Percentiles rank a stretch among this genome's conserved stretches.
phyloP scores from a whole-genome alignment of 495 filamentous ascomycete species.

The Tuber umbilicatum region DNA sequence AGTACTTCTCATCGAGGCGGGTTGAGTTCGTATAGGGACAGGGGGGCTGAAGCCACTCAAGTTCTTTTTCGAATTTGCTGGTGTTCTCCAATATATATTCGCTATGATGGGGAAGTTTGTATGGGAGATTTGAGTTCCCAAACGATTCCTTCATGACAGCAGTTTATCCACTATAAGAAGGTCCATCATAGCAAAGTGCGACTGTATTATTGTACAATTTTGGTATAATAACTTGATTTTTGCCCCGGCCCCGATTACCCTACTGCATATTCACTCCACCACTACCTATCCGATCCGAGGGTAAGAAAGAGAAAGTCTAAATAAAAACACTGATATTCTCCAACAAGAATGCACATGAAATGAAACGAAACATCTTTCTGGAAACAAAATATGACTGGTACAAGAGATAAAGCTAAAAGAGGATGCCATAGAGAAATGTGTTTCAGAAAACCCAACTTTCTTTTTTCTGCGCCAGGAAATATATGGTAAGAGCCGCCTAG shows the following conservation, averaged over 20 bases:
- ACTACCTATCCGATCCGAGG: background rate
- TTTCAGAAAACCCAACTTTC: background rate
- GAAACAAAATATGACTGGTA: background rate
- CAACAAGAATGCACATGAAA: slow-evolving; percentile 3
- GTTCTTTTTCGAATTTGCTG: background rate
- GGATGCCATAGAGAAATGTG: background rate
- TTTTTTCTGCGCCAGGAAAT: slow-evolving; percentile 2
- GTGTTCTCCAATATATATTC: background rate
- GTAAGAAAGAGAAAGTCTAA: background rate
- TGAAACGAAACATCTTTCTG: background rate
- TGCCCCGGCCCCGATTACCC: background rate
- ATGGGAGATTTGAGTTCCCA: background rate
- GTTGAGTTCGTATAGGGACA: background rate
- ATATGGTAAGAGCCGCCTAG: background rate
- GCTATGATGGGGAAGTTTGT: background rate
- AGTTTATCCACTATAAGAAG: background rate
- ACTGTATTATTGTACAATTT: background rate
- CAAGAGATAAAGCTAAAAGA: background rate
- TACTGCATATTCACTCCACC: background rate
- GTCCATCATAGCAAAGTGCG: background rate
- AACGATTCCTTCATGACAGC: background rate
- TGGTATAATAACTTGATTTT: background rate
- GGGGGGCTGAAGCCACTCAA: background rate
- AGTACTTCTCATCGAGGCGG: background rate
- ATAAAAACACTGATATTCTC: background rate